Evolutionary conservation across 176 grass and related monocot genomes (phyloP).

Genomic region (Aegilops bicornis): DNA sequence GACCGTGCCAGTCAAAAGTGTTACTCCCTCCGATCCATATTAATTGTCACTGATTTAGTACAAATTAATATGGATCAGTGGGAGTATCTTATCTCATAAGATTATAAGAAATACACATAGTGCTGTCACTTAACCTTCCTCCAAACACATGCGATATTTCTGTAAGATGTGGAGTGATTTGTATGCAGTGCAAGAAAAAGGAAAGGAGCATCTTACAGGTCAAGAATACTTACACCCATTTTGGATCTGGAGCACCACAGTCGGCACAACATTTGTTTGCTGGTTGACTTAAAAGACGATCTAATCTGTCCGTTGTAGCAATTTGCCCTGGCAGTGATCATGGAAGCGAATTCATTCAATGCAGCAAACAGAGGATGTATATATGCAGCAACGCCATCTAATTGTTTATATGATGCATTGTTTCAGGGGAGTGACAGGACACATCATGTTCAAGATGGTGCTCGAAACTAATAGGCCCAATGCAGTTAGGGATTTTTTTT

Average conservation of each 20-base stretch:
- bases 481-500: neutral
- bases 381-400: conserved; percentile 11
- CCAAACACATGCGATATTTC: neutral
- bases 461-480: neutral
- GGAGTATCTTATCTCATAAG: neutral
- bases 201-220: neutral
- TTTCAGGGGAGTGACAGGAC: neutral
- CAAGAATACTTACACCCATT: conserved; percentile 86
- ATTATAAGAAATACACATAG: neutral
- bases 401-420: neutral
- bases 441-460: neutral
- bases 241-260: conserved; percentile 82
- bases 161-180: neutral
- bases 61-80: too few species aligned
- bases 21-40: too few species aligned
- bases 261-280: conserved; percentile 74
- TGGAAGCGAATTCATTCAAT: conserved; percentile 16
- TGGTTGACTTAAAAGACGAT: conserved; percentile 61
- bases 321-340: conserved; percentile 20
- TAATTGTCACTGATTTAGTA: too few species aligned
- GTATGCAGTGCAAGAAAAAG: neutral
- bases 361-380: neutral
- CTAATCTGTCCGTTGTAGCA: conserved; percentile 55
- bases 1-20: conserved; percentile 1
- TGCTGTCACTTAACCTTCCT: neutral